phyloP scores from a whole-genome alignment of 306 rosid genomes.

The Potentilla sterilis region DNA sequence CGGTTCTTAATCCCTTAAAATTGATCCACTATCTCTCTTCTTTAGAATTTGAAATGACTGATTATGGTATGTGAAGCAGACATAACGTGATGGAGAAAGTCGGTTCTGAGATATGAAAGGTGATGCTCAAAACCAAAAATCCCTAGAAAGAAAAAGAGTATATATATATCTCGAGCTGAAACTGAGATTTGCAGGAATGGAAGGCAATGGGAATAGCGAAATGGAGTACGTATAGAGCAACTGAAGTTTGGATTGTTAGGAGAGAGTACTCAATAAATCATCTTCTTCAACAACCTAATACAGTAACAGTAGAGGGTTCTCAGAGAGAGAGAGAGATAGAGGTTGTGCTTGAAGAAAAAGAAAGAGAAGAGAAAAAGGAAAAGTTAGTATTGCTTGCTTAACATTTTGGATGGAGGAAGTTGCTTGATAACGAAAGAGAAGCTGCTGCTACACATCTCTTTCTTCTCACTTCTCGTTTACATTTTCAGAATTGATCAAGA shows the following conservation, averaged over 20 bases:
- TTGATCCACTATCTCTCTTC: constrained; percentile 2
- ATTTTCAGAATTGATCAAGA: constrained; percentile 24
- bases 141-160: neutral
- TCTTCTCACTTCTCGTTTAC: constrained; percentile 17
- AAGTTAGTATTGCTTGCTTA: constrained; percentile 55
- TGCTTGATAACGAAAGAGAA: constrained; percentile 66
- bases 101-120: constrained; percentile 19
- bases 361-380: constrained; percentile 34
- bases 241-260: constrained; percentile 48
- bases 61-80: constrained; percentile 25
- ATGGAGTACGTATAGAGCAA: constrained; percentile 52
- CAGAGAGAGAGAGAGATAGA: constrained; percentile 27
- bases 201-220: neutral
- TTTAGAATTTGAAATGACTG: constrained; percentile 31
- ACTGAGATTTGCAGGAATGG: constrained; percentile 19
- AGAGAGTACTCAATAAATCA: constrained; percentile 48
- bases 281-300: constrained; percentile 42
- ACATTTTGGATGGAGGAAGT: constrained; percentile 32
- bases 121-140: constrained; percentile 14
- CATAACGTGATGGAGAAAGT: constrained; percentile 30
- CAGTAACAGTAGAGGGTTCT: constrained; percentile 16
- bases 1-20: constrained; percentile 25
- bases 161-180: constrained; percentile 4
- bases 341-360: constrained; percentile 81
- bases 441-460: constrained; percentile 36